Evolutionary conservation across 495 filamentous ascomycete species (phyloP).

Genomic region (Trichoderma orchidacearum): DNA sequence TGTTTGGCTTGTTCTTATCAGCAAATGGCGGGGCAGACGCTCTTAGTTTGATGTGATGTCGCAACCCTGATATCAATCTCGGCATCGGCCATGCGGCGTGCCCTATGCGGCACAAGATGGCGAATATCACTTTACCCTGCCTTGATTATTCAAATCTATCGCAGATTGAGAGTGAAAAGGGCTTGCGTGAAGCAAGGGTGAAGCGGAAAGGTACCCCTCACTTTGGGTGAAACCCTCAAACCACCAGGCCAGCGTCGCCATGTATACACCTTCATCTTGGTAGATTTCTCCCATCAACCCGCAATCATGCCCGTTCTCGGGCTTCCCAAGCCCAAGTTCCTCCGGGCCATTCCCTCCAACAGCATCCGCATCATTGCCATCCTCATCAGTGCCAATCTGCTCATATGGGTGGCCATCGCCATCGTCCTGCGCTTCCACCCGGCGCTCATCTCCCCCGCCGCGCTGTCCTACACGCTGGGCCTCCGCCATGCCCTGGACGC

Average conservation of each 20-base stretch:
- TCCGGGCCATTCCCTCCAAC: conserved; percentile 41
- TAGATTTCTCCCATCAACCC: not conserved
- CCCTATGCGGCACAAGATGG: not conserved
- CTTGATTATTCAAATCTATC: not conserved
- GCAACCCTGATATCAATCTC: not conserved
- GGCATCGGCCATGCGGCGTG: not conserved
- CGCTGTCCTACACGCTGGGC: conserved; percentile 79
- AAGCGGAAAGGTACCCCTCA: too few relatives aligned
- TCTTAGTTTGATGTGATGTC: not conserved
- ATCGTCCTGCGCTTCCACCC: conserved; percentile 46
- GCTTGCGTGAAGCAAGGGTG: not conserved
- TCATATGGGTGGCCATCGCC: conserved; percentile 60
- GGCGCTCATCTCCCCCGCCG: conserved; percentile 59
- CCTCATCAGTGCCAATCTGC: conserved; percentile 49
- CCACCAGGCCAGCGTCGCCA: too few relatives aligned
- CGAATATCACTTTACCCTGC: too few relatives aligned
- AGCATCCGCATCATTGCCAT: conserved; percentile 54
- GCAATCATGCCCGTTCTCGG: not conserved
- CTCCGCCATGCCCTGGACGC: conserved; percentile 91
- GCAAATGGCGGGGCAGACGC: not conserved
- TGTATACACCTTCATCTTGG: not conserved
- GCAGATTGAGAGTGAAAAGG: not conserved
- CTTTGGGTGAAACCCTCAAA: too few relatives aligned
- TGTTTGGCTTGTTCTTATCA: not conserved
- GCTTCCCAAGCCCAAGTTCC: not conserved